phyloP scores from a whole-genome alignment of 306 rosid genomes.

The Rosa rugosa region DNA sequence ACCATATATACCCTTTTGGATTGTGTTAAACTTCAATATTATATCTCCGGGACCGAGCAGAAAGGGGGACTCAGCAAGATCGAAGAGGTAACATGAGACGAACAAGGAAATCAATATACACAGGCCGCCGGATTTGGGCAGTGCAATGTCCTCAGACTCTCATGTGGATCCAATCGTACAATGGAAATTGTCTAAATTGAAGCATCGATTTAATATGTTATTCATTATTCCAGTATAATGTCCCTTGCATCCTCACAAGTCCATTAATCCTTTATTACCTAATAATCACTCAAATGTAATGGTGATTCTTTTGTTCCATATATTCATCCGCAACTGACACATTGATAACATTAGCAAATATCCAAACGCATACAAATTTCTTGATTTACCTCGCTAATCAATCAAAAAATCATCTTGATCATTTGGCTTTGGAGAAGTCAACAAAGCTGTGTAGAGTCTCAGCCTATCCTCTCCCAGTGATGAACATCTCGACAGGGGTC shows the following conservation, averaged over 20 bases:
- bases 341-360: not conserved
- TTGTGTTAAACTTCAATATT: no score
- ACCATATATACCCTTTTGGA: no score
- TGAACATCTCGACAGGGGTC: constrained; percentile 73
- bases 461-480: constrained; percentile 87
- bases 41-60: no score
- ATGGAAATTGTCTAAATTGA: not conserved
- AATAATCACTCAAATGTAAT: not conserved
- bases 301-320: constrained; percentile 7
- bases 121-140: not conserved
- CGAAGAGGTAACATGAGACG: not conserved
- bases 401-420: constrained; percentile 54
- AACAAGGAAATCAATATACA: not conserved
- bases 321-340: constrained; percentile 2
- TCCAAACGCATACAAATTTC: not conserved
- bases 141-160: not conserved
- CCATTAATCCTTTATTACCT: not conserved
- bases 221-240: not conserved
- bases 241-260: constrained; percentile 4
- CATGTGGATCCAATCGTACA: not conserved
- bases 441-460: constrained; percentile 75
- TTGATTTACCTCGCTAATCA: constrained; percentile 34
- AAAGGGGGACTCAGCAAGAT: not conserved
- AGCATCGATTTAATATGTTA: not conserved
- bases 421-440: constrained; percentile 90